Percentiles rank a stretch among this genome's conserved stretches.
phyloP scores from a whole-genome alignment of 2,329 filamentous ascomycete species.

The Ophiostoma populinum region DNA sequence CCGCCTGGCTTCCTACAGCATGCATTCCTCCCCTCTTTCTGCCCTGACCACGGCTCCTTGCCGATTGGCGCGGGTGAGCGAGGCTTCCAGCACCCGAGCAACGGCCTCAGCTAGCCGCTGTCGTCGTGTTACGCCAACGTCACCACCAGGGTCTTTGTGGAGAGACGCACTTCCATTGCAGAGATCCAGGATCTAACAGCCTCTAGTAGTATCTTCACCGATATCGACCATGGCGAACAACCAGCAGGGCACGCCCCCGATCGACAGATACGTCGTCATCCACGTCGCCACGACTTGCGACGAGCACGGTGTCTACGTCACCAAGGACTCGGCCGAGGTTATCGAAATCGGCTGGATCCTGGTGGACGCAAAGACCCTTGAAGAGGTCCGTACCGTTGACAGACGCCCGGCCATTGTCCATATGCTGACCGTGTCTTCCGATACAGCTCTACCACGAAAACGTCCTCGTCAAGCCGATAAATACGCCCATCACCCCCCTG shows the following conservation, averaged over 20 bases:
- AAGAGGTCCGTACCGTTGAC: conserved; percentile 46
- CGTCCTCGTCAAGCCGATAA: conserved; percentile 93
- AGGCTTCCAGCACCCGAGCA: no score
- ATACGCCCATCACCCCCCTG: conserved; percentile 93
- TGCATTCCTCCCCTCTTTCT: no score
- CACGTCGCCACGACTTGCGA: conserved; percentile 98
- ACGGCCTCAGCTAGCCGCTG: no score
- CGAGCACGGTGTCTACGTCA: conserved; percentile 97
- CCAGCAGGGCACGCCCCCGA: conserved; percentile 41
- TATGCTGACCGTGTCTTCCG: conserved; percentile 2
- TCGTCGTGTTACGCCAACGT: no score
- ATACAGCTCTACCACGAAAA: conserved; percentile 83
- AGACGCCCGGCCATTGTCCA: not conserved
- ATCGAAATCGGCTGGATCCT: conserved; percentile 98
- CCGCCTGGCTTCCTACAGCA: no score
- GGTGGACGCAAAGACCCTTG: conserved; percentile 75
- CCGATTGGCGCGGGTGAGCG: no score
- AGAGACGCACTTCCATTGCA: no score
- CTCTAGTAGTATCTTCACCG: not conserved
- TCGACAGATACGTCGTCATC: conserved; percentile 95
- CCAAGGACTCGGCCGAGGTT: conserved; percentile 96
- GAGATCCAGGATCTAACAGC: no score
- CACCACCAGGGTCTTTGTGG: no score
- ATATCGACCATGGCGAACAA: conserved; percentile 26
- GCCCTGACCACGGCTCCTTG: no score